Evolutionary conservation across 345 rosid species (phyloP), one percentile per base, ranked within the genome.

Genomic region (Turnera subulata): DNA sequence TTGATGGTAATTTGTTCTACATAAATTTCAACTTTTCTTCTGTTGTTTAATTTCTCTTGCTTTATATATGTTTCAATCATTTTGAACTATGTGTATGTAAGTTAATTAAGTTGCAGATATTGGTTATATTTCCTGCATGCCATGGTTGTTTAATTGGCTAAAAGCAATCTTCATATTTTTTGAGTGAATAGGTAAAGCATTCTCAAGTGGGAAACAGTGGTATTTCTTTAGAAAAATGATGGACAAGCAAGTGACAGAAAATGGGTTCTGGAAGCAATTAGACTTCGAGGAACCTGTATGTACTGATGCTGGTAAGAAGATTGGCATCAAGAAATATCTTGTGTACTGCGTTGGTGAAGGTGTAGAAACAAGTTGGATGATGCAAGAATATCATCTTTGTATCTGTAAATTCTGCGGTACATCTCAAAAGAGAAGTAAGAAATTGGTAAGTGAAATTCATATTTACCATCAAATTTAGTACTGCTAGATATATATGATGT

Each of bases 381-480:
- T 73, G 84, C 71, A 71, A 38, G 71, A 76, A 53, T 80, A 73
- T 64, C 75, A 55, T 50, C 77, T 73, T 42, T 55, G 50, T 29
- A 33, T 20, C n/a, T 35, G 16, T 37, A 52, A 32, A 0, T 56
- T 24, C 5, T 22, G 11, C 6, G 20, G 33, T 5, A 1, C 55
- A 29, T 52, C 72, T 9, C 46, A 22, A 26, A 63, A 57, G 32
- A 60, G 35, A 35, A 63, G 48, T 1, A 53, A 53, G n/a, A 63
- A 42, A 50, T 23, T 26, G 25, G 73, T 66, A 38, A 61, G 71
- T 19, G 25, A 49, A 38, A 11, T 50, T 11, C 16, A n/a, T n/a
- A n/a, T 6, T 48, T 23, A 39, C 2, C 49, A 10, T n/a, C 43
- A 29, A 10, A n/a, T 2, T 11, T 37, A 17, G 1, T 2, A 10